Evolutionary conservation across 371 early-diverging fungal genomes (phyloP).

Genomic region (Thermomucor indicae-seudaticae): DNA sequence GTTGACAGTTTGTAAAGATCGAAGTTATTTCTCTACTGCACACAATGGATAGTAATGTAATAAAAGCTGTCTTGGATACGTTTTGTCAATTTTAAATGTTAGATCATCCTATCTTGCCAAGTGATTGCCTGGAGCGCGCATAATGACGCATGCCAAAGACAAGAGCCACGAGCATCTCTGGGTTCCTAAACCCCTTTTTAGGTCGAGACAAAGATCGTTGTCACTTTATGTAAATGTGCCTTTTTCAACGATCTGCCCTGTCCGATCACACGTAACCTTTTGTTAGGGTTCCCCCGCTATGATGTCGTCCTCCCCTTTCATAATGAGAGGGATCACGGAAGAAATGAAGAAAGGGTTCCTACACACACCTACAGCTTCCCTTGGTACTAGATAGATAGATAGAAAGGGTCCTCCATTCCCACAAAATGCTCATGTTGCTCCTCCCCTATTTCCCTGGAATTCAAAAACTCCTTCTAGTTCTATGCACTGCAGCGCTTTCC

Average conservation of each 20-base stretch:
- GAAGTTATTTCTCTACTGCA: not conserved
- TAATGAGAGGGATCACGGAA: slow-evolving; percentile 1
- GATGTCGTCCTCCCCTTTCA: slow-evolving; percentile 5
- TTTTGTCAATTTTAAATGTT: too few relatives aligned
- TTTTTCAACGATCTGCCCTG: too few relatives aligned
- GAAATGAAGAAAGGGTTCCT: slow-evolving; percentile 1
- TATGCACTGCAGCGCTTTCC: slow-evolving; percentile 3
- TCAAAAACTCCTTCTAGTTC: slow-evolving; percentile 2
- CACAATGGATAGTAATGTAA: slow-evolving; percentile 1
- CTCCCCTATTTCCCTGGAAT: slow-evolving; percentile 17
- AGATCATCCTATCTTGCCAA: too few relatives aligned
- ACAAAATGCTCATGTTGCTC: not conserved
- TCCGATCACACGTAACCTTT: too few relatives aligned
- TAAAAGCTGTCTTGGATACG: not conserved
- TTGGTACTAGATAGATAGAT: not conserved
- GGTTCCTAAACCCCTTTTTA: too few relatives aligned
- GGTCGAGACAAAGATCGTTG: too few relatives aligned
- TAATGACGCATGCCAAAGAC: too few relatives aligned
- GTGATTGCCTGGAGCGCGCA: too few relatives aligned
- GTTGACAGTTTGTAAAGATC: too few relatives aligned
- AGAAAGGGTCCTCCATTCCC: not conserved
- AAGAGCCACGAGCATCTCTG: too few relatives aligned
- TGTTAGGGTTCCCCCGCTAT: too few relatives aligned
- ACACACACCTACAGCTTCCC: not conserved
- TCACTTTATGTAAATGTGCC: too few relatives aligned